Conservation (phyloP, 352 stramenopile genomes). For the Pythium brassicae region DNA sequence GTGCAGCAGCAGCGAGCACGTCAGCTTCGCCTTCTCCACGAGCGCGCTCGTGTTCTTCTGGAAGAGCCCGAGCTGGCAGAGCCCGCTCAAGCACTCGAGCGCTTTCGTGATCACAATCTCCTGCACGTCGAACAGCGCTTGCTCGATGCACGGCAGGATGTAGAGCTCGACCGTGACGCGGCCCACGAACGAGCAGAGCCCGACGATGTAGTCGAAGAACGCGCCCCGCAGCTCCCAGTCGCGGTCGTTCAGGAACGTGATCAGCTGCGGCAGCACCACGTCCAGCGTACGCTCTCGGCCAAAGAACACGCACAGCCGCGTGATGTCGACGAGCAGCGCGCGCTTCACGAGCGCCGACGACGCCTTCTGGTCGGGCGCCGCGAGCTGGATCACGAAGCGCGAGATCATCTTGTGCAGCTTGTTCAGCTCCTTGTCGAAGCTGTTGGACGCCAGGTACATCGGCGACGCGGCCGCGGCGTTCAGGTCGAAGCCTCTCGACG, state of each 20-base stretch:
- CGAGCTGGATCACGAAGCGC: slow-evolving; percentile 92
- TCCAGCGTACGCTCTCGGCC: slow-evolving; percentile 92
- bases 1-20: slow-evolving; percentile 81
- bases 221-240: slow-evolving; percentile 87
- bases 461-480: slow-evolving; percentile 12
- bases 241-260: slow-evolving; percentile 97
- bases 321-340: slow-evolving; percentile 92
- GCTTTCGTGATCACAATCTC: slow-evolving; percentile 94
- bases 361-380: slow-evolving; percentile 82
- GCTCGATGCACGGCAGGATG: slow-evolving; percentile 96
- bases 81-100: slow-evolving; percentile 85
- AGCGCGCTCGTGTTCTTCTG: slow-evolving; percentile 77
- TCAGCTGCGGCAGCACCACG: slow-evolving; percentile 95
- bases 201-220: slow-evolving; percentile 93
- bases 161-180: slow-evolving; percentile 93
- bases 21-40: slow-evolving; percentile 82
- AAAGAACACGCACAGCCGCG: slow-evolving; percentile 97
- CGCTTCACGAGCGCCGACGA: slow-evolving; percentile 93
- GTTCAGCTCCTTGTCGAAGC: slow-evolving; percentile 92
- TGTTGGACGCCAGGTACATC: slow-evolving; percentile 70
- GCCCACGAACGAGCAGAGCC: slow-evolving; percentile 93
- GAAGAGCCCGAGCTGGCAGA: slow-evolving; percentile 92
- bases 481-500: slow-evolving; percentile 35
- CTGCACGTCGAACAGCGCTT: slow-evolving; percentile 95
- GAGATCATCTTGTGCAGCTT: slow-evolving; percentile 92